Percentiles rank a stretch among this genome's conserved stretches.
Evolutionary conservation across 306 rosid species (phyloP).

Genomic region (Calophaca sinica): DNA sequence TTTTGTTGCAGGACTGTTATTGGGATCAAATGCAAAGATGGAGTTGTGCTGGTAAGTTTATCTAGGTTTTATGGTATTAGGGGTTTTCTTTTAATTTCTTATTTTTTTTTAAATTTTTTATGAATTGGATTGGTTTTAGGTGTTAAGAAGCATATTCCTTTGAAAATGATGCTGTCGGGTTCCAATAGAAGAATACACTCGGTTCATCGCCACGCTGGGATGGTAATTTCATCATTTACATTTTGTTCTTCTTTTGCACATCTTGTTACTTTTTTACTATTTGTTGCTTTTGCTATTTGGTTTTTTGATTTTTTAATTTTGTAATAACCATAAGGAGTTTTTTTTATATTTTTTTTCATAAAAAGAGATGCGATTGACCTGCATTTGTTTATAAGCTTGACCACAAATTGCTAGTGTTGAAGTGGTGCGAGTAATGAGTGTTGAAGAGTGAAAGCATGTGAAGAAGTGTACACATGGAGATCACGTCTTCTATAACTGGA

Average conservation of each 20-base stretch:
- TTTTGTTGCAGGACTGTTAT: conserved; percentile 83
- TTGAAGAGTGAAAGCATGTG: conserved; percentile 12
- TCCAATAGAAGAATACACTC: conserved; percentile 96
- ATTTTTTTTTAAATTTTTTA: neutral
- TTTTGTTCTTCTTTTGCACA: neutral
- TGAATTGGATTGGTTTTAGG: conserved; percentile 55
- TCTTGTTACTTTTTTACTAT: neutral
- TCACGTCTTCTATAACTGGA: neutral
- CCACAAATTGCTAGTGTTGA: conserved; percentile 13
- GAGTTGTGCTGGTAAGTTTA: conserved; percentile 77
- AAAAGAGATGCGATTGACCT: neutral
- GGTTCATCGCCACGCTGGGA: conserved; percentile 91
- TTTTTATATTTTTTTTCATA: neutral
- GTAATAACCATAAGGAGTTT: neutral
- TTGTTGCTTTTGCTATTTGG: neutral
- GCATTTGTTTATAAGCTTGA: conserved; percentile 18
- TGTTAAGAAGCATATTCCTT: conserved; percentile 92
- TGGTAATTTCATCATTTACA: conserved; percentile 59
- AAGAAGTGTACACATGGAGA: conserved; percentile 19
- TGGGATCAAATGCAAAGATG: conserved; percentile 97
- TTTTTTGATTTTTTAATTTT: neutral
- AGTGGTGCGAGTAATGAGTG: neutral
- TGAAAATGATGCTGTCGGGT: conserved; percentile 98
- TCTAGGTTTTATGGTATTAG: neutral
- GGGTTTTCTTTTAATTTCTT: neutral